Percentiles rank a stretch among this genome's conserved stretches.
Evolutionary conservation across 2,329 filamentous ascomycete species (phyloP).

Genomic region (Diaporthe vexans): DNA sequence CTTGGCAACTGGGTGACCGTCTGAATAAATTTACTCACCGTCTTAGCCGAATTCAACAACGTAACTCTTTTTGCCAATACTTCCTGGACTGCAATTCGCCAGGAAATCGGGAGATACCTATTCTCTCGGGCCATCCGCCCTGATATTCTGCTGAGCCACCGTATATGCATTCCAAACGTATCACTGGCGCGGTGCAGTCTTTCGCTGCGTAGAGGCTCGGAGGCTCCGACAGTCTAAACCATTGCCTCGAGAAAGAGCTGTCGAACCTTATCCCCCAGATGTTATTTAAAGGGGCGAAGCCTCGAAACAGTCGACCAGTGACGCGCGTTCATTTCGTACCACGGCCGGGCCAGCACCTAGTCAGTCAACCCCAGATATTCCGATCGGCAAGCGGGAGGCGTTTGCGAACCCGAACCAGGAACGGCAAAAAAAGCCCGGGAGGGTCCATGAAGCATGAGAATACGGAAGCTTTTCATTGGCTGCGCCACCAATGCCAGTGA

Average conservation of each 20-base stretch:
- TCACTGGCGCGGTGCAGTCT: neutral
- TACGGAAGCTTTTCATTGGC: neutral
- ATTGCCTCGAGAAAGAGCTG: neutral
- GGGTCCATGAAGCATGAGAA: neutral
- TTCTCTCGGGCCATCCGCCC: no score
- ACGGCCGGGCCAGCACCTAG: neutral
- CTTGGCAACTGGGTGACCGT: no score
- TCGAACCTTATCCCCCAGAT: neutral
- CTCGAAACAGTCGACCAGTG: slow-evolving; percentile 19
- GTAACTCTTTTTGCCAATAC: no score
- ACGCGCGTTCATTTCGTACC: slow-evolving; percentile 17
- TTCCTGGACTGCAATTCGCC: no score
- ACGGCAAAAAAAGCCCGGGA: neutral
- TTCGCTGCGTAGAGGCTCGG: neutral
- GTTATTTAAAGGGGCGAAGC: slow-evolving; percentile 1
- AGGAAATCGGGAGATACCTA: no score
- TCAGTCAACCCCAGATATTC: slow-evolving; percentile 8
- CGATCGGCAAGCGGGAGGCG: slow-evolving; percentile 16
- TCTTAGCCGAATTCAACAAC: no score
- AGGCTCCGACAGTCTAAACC: neutral
- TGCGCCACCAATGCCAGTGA: neutral
- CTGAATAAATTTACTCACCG: no score
- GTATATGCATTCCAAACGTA: no score
- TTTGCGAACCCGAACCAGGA: neutral
- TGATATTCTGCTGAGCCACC: no score